These are phyloP conservation scores for Paramyrothecium sp. DNA, from an alignment of 2,329 filamentous ascomycete genomes.

Conservation along the genomic window DNA sequence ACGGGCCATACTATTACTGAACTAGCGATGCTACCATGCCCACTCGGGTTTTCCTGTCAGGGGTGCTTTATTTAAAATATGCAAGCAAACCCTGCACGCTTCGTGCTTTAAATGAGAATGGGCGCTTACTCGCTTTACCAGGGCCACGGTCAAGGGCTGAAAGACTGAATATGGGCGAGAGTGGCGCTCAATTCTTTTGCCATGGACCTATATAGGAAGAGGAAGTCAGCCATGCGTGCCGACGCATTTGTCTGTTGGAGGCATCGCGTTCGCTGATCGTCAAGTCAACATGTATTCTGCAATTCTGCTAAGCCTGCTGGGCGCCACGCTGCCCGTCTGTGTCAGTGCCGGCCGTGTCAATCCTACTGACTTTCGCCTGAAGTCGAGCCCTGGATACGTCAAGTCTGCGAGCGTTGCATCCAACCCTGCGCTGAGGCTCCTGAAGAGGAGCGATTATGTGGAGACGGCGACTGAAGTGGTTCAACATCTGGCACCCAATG, in stretches of 20 bases:
- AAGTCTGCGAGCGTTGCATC: not conserved
- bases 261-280: not conserved
- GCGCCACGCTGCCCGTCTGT: not conserved
- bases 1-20: too few species aligned
- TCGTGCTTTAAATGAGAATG: too few species aligned
- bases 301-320: not conserved
- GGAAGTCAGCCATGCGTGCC: not conserved
- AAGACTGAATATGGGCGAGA: too few species aligned
- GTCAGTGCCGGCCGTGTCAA: not conserved
- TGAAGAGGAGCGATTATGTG: conserved; percentile 23
- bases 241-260: not conserved
- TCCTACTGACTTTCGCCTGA: not conserved
- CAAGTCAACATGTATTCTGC: not conserved
- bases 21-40: too few species aligned
- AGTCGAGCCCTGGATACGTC: not conserved
- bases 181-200: too few species aligned
- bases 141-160: too few species aligned
- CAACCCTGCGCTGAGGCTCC: not conserved
- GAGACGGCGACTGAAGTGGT: conserved; percentile 34
- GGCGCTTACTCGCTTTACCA: too few species aligned
- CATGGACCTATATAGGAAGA: too few species aligned
- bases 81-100: too few species aligned
- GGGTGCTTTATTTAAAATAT: too few species aligned
- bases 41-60: too few species aligned
- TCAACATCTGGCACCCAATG: conserved; percentile 14